Conservation (phyloP, 148 eudicot species). For the Cornus kousa region DNA sequence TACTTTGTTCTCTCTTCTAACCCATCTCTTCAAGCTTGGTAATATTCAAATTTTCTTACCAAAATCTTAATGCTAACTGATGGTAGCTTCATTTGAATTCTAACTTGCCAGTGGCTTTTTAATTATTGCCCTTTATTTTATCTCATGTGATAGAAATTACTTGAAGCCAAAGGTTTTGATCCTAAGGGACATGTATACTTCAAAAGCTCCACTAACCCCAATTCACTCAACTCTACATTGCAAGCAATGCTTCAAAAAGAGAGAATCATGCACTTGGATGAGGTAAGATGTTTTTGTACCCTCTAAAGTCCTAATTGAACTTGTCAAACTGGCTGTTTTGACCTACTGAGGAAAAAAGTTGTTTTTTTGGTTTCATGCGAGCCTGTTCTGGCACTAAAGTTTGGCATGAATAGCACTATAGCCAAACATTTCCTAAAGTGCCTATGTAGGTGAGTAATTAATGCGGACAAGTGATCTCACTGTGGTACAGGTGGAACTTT, state of each 20-base stretch:
- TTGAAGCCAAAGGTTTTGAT: conserved; percentile 47
- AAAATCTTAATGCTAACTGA: background rate
- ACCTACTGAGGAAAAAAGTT: background rate
- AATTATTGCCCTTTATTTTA: background rate
- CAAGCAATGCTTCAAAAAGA: conserved; percentile 53
- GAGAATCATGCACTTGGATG: conserved; percentile 63
- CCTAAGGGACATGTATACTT: conserved; percentile 30
- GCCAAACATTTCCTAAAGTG: background rate
- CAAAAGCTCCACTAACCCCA: conserved; percentile 24
- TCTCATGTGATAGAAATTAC: conserved; percentile 47
- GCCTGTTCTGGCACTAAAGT: background rate
- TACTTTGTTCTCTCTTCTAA: background rate
- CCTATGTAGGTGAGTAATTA: background rate
- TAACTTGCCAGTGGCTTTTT: background rate
- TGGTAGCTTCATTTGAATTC: background rate
- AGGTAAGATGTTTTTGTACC: conserved; percentile 39
- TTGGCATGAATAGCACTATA: background rate
- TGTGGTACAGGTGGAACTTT: conserved; percentile 70
- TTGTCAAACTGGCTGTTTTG: background rate
- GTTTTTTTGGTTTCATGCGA: background rate
- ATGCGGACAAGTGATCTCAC: conserved; percentile 6
- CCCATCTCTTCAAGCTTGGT: background rate
- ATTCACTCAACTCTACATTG: conserved; percentile 35
- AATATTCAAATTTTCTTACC: background rate
- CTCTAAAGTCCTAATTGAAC: conserved; percentile 2